Evolutionary conservation across 805 yeast genomes (phyloP).

Genomic region (Torulaspora quercuum): DNA sequence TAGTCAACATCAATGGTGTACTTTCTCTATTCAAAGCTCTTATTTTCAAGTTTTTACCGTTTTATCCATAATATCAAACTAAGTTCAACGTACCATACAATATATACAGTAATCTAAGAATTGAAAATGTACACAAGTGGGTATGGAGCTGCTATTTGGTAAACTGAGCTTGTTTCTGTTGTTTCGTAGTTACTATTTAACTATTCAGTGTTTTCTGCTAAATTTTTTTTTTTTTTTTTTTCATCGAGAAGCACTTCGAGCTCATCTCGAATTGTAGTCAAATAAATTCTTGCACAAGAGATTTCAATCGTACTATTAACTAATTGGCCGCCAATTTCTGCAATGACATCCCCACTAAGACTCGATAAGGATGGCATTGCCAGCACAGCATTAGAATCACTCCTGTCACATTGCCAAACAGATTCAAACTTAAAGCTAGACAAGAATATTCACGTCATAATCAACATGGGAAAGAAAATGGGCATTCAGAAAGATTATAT

Average conservation of each 20-base stretch:
- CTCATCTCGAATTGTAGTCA: conserved; percentile 5
- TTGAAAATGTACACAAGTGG: too few relatives aligned
- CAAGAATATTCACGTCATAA: conserved; percentile 38
- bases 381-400: conserved; percentile 24
- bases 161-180: too few relatives aligned
- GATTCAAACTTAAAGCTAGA: conserved; percentile 30
- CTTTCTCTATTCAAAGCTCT: conserved; percentile 9
- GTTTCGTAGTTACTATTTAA: too few relatives aligned
- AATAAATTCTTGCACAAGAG: too few relatives aligned
- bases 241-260: too few relatives aligned
- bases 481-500: conserved; percentile 45
- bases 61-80: conserved; percentile 3
- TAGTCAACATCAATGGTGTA: conserved; percentile 14
- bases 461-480: conserved; percentile 48
- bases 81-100: too few relatives aligned
- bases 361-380: conserved; percentile 17
- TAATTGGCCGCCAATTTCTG: neutral
- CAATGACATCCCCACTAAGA: conserved; percentile 10
- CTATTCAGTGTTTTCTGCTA: too few relatives aligned
- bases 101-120: too few relatives aligned
- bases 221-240: too few relatives aligned
- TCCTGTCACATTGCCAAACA: conserved; percentile 32
- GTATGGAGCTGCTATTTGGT: too few relatives aligned
- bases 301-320: neutral
- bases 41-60: conserved; percentile 1